Percentiles rank a stretch among this genome's conserved stretches.
Evolutionary conservation across 371 early-diverging fungal species (phyloP).

Genomic region (Batkoa obscura): DNA sequence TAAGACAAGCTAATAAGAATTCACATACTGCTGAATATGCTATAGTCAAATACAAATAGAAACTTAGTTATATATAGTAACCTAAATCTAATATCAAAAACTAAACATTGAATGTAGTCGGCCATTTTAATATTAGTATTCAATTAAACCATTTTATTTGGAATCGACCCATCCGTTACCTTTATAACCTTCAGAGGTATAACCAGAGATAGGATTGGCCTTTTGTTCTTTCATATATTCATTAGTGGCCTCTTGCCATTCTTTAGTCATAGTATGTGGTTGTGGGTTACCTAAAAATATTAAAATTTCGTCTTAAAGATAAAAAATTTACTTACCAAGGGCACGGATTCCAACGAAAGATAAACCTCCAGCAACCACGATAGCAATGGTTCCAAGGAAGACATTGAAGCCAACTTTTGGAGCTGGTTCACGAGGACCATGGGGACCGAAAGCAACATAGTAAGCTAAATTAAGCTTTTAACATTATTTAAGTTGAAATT

Average conservation of each 20-base stretch:
- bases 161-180: slow-evolving; percentile 46
- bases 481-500: neutral
- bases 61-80: too few species aligned
- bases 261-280: slow-evolving; percentile 58
- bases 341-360: slow-evolving; percentile 46
- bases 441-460: slow-evolving; percentile 87
- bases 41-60: too few species aligned
- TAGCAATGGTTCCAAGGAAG: slow-evolving; percentile 36
- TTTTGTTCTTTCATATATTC: slow-evolving; percentile 61
- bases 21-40: too few species aligned
- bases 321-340: slow-evolving; percentile 31
- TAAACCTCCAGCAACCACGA: slow-evolving; percentile 30
- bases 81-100: too few species aligned
- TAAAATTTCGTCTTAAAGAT: slow-evolving; percentile 1
- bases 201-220: slow-evolving; percentile 78
- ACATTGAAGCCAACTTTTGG: slow-evolving; percentile 53
- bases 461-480: slow-evolving; percentile 31
- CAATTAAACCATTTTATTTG: slow-evolving; percentile 10
- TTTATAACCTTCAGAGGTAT: slow-evolving; percentile 66
- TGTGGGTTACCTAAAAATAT: slow-evolving; percentile 15
- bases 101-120: too few species aligned
- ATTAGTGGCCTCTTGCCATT: slow-evolving; percentile 86
- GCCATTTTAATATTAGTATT: too few species aligned
- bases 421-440: slow-evolving; percentile 72
- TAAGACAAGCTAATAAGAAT: too few species aligned